A percentile compares a stretch with the other conserved stretches of the same genome.
phyloP scores from a whole-genome alignment of 192 early-diverging fungal genomes.

The Rhizoclosmatium globosum region DNA sequence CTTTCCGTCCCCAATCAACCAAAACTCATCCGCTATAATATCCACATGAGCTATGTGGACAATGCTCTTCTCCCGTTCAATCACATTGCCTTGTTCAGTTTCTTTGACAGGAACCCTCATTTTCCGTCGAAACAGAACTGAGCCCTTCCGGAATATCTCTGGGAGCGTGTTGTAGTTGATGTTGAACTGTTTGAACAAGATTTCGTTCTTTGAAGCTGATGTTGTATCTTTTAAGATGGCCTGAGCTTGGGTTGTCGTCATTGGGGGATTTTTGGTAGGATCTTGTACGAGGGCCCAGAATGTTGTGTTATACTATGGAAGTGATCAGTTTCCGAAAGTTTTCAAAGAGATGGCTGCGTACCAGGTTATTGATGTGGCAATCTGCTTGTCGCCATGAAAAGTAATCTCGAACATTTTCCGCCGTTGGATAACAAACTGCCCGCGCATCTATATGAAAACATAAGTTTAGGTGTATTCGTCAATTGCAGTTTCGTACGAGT shows the following conservation, averaged over 20 bases:
- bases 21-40: slow-evolving; percentile 59
- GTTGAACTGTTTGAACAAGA: slow-evolving; percentile 82
- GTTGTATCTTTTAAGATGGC: slow-evolving; percentile 82
- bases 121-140: slow-evolving; percentile 71
- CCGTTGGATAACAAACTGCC: slow-evolving; percentile 85
- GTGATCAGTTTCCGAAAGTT: neutral
- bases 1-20: slow-evolving; percentile 27
- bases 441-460: slow-evolving; percentile 69
- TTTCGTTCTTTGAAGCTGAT: slow-evolving; percentile 89
- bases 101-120: slow-evolving; percentile 12
- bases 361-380: slow-evolving; percentile 67
- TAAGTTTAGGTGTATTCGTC: no score
- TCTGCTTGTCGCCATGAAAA: slow-evolving; percentile 95
- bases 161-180: slow-evolving; percentile 91
- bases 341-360: neutral
- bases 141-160: slow-evolving; percentile 89
- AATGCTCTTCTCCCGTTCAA: slow-evolving; percentile 40
- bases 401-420: slow-evolving; percentile 88
- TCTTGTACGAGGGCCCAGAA: slow-evolving; percentile 88
- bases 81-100: slow-evolving; percentile 32
- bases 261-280: slow-evolving; percentile 58
- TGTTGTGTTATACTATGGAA: slow-evolving; percentile 83
- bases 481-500: no score
- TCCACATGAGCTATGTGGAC: slow-evolving; percentile 48
- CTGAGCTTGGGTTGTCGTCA: slow-evolving; percentile 79